Conservation (phyloP, 495 filamentous ascomycete genomes). For the Talaromyces liani region DNA sequence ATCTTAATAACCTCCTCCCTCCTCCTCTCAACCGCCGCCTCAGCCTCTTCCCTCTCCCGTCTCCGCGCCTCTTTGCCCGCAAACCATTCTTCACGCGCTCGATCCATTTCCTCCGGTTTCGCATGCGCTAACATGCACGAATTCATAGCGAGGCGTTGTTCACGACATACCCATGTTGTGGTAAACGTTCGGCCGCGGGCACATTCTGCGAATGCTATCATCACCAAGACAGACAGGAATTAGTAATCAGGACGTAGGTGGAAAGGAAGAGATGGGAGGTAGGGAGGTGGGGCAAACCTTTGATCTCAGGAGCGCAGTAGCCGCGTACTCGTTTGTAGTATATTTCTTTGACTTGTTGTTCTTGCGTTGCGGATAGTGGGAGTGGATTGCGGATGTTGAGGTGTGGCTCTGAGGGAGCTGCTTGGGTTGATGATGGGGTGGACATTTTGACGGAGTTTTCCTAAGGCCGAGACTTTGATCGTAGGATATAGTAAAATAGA, state of each 20-base stretch:
- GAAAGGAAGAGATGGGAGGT: too few species aligned
- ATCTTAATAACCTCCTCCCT: slow-evolving; percentile 40
- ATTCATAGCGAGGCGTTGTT: slow-evolving; percentile 79
- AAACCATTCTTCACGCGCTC: slow-evolving; percentile 92
- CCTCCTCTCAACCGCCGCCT: slow-evolving; percentile 36
- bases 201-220: slow-evolving; percentile 80
- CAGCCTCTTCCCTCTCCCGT: slow-evolving; percentile 53
- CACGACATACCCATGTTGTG: slow-evolving; percentile 76
- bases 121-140: slow-evolving; percentile 83
- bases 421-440: slow-evolving; percentile 10
- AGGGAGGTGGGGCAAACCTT: slow-evolving; percentile 45
- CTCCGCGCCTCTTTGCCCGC: slow-evolving; percentile 58
- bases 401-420: slow-evolving; percentile 12
- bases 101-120: slow-evolving; percentile 76
- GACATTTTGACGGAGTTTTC: slow-evolving; percentile 4
- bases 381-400: slow-evolving; percentile 66
- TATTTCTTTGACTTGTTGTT: slow-evolving; percentile 81
- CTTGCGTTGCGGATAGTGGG: slow-evolving; percentile 86
- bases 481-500: neutral
- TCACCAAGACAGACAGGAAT: slow-evolving; percentile 3
- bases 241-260: neutral
- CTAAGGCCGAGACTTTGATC: neutral
- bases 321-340: slow-evolving; percentile 81
- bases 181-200: slow-evolving; percentile 77
- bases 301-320: slow-evolving; percentile 77